Evolutionary conservation across 2,329 filamentous ascomycete species (phyloP), one percentile per base, ranked within the genome.

Genomic region (Davidsoniella neocaledoniae): DNA sequence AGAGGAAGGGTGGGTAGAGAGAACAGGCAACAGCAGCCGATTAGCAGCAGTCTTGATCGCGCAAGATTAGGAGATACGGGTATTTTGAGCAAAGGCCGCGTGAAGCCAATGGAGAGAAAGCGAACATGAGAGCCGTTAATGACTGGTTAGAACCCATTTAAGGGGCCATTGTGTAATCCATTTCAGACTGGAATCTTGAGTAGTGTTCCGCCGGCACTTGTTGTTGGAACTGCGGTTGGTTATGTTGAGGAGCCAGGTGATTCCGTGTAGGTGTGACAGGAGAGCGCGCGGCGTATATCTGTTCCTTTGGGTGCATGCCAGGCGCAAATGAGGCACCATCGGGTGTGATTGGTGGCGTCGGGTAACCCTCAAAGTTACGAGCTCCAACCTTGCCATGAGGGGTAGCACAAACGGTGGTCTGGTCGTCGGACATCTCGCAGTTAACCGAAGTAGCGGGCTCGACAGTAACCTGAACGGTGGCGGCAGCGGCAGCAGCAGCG

Each of bases 321-420:
- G 65, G 64, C 26, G 63, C 67, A 48, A 78, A 78, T 57, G 68
- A 70, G 47, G 74, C 70, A 6, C 77, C 76, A 54, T 90, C 85
- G 4, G 86, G 86, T 0, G 86, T 91, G 61, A 91, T 90, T 1
- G 86, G 86, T 23, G 86, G 86, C 14, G 86, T 91, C 56, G 88
- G 74, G 64, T 87, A 87, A 52, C 85, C 86, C 56, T 86, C 75
- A 37, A 79, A 76, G 55, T 79, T 67, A 26, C 51, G 46, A n/a
- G 68, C 66, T 47, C 74, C 69, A 56, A 78, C 79, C 53, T 80
- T 77, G 46, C 74, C 76, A 69, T 86, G 80, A 12, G 86, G 86
- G 14, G 86, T 91, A 65, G 79, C 82, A 60, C 83, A 86, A 55
- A 80, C 76, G 60, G 77, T 68, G 55, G 74, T 58, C 39, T 52